Evolutionary conservation across 2,329 filamentous ascomycete genomes (phyloP).

Genomic region (Claviceps purpurea): DNA sequence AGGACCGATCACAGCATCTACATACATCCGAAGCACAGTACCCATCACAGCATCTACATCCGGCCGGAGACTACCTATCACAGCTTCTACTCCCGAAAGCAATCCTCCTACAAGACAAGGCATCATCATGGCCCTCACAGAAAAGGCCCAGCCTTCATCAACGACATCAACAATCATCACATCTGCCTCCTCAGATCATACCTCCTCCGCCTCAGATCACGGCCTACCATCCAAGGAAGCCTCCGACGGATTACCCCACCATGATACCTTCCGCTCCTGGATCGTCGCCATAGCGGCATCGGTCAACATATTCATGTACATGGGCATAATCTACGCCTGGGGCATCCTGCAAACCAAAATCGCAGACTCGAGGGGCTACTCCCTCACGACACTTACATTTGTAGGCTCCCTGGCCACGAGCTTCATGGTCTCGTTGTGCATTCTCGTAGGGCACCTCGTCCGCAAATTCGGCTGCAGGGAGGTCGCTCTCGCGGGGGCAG

Average conservation of each 20-base stretch:
- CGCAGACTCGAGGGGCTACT: constrained; percentile 10
- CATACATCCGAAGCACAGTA: too few relatives aligned
- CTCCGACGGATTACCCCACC: neutral
- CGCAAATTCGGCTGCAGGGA: constrained; percentile 11
- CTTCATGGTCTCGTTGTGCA: constrained; percentile 15
- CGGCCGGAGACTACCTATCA: too few relatives aligned
- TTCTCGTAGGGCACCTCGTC: constrained; percentile 12
- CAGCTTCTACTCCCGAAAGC: too few relatives aligned
- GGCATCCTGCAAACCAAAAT: constrained; percentile 15
- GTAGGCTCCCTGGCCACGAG: constrained; percentile 16
- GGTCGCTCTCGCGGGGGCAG: constrained; percentile 11
- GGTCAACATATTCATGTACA: constrained; percentile 14
- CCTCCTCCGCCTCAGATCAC: too few relatives aligned
- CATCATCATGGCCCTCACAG: too few relatives aligned
- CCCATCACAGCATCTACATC: too few relatives aligned
- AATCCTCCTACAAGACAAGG: too few relatives aligned
- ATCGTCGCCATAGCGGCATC: constrained; percentile 14
- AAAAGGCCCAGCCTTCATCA: too few relatives aligned
- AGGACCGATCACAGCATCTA: too few relatives aligned
- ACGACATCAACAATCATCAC: too few relatives aligned
- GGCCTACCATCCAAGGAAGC: too few relatives aligned
- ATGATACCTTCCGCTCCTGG: constrained; percentile 13
- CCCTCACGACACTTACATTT: constrained; percentile 15
- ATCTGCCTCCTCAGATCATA: too few relatives aligned
- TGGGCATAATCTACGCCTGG: constrained; percentile 17